phyloP scores from a whole-genome alignment of 345 rosid genomes.

The Zanthoxylum bungeanum region DNA sequence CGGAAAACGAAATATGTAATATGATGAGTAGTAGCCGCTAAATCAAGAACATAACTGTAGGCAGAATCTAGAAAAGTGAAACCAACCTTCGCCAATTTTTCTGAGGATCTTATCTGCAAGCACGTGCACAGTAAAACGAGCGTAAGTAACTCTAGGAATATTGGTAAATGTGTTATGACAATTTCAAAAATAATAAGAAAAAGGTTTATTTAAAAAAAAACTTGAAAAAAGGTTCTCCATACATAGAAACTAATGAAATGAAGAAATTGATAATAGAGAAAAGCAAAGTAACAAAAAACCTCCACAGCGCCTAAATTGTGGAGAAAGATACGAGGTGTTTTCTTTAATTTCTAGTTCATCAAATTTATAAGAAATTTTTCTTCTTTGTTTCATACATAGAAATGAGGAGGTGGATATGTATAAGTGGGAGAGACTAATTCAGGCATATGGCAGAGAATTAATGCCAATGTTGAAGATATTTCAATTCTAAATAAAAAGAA shows the following conservation, averaged over 20 bases:
- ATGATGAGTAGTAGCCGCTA: neutral
- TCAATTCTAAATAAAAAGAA: neutral
- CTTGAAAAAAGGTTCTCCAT: neutral
- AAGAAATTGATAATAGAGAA: neutral
- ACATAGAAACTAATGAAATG: neutral
- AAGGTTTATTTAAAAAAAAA: neutral
- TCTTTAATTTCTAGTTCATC: neutral
- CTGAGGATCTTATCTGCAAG: constrained; percentile 62
- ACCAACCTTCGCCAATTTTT: constrained; percentile 71
- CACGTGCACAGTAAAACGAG: constrained; percentile 15
- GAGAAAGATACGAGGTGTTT: neutral
- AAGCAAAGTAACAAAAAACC: neutral
- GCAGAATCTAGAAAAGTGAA: neutral
- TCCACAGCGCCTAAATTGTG: neutral
- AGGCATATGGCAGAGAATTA: neutral
- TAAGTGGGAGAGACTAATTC: neutral
- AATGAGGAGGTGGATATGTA: neutral
- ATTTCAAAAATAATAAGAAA: constrained; percentile 1
- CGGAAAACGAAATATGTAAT: neutral
- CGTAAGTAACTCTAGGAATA: constrained; percentile 7
- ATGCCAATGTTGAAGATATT: neutral
- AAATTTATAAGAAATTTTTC: neutral
- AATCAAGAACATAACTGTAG: neutral
- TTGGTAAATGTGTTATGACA: neutral
- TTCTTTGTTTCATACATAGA: neutral